phyloP scores from a whole-genome alignment of 805 yeast genomes.

The Monosporozyma solicola region DNA sequence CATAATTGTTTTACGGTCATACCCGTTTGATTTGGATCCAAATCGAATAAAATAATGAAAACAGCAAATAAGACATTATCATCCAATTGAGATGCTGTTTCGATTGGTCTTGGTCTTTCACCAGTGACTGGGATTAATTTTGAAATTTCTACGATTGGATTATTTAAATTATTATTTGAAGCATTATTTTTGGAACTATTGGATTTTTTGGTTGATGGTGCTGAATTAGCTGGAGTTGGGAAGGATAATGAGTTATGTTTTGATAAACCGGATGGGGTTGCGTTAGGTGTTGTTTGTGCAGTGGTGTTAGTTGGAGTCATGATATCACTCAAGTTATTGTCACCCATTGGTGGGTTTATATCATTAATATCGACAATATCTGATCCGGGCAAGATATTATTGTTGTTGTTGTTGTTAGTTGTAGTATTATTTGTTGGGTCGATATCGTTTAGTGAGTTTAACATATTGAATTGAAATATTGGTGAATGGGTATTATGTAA shows the following conservation, averaged over 20 bases:
- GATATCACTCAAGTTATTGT: constrained; percentile 1
- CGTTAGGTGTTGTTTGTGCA: constrained; percentile 1
- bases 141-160: constrained; percentile 38
- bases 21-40: constrained; percentile 61
- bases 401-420: constrained; percentile 6
- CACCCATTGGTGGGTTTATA: constrained; percentile 10
- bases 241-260: neutral
- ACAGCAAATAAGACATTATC: constrained; percentile 72
- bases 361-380: constrained; percentile 15
- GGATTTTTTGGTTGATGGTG: neutral
- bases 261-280: neutral
- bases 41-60: constrained; percentile 59
- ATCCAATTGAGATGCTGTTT: constrained; percentile 43
- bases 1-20: constrained; percentile 88
- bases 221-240: neutral
- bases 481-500: constrained; percentile 28
- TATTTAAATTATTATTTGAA: neutral
- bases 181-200: neutral
- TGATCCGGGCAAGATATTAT: constrained; percentile 8
- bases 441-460: constrained; percentile 5
- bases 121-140: constrained; percentile 78
- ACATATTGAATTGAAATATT: constrained; percentile 24
- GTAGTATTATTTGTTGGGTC: neutral
- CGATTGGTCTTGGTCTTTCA: constrained; percentile 61
- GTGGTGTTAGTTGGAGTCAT: neutral